Evolutionary conservation across 352 stramenopile species (phyloP).

Genomic region (Achlya hypogyna): DNA sequence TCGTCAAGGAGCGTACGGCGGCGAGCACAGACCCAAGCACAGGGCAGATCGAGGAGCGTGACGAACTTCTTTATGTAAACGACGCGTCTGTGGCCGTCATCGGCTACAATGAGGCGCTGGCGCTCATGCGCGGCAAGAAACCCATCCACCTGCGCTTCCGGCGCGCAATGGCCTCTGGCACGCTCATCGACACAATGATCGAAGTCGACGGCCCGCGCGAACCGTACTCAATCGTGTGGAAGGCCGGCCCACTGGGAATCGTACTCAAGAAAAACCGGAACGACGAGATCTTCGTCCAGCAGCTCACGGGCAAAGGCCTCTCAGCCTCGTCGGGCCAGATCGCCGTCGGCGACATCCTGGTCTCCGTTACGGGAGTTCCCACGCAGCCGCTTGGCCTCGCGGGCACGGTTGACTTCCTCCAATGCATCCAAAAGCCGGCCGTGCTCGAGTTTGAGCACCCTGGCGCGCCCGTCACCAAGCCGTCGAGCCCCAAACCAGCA

Average conservation of each 20-base stretch:
- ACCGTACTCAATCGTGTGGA: slow-evolving; percentile 63
- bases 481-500: background rate
- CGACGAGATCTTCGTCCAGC: slow-evolving; percentile 56
- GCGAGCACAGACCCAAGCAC: slow-evolving; percentile 2
- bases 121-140: slow-evolving; percentile 66
- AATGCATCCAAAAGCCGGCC: slow-evolving; percentile 70
- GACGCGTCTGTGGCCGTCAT: slow-evolving; percentile 61
- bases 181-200: background rate
- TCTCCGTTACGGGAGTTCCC: slow-evolving; percentile 60
- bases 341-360: slow-evolving; percentile 58
- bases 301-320: slow-evolving; percentile 54
- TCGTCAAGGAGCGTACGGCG: slow-evolving; percentile 8
- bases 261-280: slow-evolving; percentile 63
- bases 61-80: slow-evolving; percentile 64
- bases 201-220: background rate
- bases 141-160: slow-evolving; percentile 49
- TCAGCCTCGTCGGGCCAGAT: slow-evolving; percentile 45
- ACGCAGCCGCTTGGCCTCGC: slow-evolving; percentile 59
- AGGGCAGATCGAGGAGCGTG: background rate
- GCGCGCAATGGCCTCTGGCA: slow-evolving; percentile 3
- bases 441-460: slow-evolving; percentile 60
- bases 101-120: slow-evolving; percentile 68
- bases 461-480: background rate
- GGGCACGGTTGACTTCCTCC: slow-evolving; percentile 66
- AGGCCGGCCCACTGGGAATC: slow-evolving; percentile 64